Conservation (phyloP, 352 stramenopile genomes). For the Phytophthora chlamydospora region DNA sequence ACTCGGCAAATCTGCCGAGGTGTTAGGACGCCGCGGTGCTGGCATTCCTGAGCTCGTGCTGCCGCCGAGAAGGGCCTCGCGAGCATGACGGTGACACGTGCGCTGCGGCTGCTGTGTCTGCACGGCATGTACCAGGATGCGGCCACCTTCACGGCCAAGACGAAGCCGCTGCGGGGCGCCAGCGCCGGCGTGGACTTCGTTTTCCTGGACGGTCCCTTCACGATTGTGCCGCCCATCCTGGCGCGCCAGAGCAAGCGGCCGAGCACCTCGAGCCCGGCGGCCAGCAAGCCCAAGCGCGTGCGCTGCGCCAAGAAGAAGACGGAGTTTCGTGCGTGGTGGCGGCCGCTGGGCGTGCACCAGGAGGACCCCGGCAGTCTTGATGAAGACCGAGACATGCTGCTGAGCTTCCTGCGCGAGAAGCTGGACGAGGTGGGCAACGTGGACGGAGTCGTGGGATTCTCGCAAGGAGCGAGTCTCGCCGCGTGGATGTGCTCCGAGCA, state of each 20-base stretch:
- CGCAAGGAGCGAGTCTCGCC: slow-evolving; percentile 77
- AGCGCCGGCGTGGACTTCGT: slow-evolving; percentile 61
- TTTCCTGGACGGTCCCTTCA: slow-evolving; percentile 78
- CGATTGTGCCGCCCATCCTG: slow-evolving; percentile 73
- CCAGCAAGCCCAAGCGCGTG: slow-evolving; percentile 34
- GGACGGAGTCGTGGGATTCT: slow-evolving; percentile 86
- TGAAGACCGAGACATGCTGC: slow-evolving; percentile 55
- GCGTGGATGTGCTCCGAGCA: slow-evolving; percentile 82
- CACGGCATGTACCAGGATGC: slow-evolving; percentile 89
- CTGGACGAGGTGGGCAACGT: slow-evolving; percentile 64
- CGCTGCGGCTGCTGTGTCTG: slow-evolving; percentile 75
- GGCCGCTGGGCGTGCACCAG: slow-evolving; percentile 56
- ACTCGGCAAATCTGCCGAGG: slow-evolving; percentile 14
- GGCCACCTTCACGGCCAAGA: slow-evolving; percentile 72
- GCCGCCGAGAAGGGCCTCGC: slow-evolving; percentile 13
- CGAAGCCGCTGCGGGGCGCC: slow-evolving; percentile 50
- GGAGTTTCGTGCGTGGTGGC: slow-evolving; percentile 82
- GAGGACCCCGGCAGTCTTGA: slow-evolving; percentile 54
- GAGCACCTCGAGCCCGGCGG: slow-evolving; percentile 13
- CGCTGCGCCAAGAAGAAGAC: slow-evolving; percentile 59
- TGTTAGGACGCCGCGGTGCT: slow-evolving; percentile 12
- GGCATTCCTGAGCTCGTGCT: slow-evolving; percentile 16
- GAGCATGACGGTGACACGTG: slow-evolving; percentile 21
- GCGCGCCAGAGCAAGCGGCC: slow-evolving; percentile 42
- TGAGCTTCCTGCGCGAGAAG: slow-evolving; percentile 64